Conservation (phyloP, 2,329 filamentous ascomycete genomes). For the Endoconidiophora laricicola region DNA sequence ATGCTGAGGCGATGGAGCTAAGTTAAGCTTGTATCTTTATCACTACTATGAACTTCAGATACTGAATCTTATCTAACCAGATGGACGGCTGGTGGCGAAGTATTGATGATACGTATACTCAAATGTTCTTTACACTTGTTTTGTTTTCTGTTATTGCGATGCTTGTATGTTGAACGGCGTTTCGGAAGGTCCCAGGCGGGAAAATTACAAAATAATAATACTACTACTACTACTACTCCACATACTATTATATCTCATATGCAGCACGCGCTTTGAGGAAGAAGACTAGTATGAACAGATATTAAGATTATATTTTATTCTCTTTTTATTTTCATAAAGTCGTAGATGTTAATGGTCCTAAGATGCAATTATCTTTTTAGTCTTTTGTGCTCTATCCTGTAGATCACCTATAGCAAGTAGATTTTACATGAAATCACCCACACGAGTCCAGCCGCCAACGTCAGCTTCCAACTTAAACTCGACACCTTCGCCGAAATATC, state of each 20-base stretch:
- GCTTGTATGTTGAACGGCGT: slow-evolving; percentile 11
- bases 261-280: background rate
- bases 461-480: slow-evolving; percentile 51
- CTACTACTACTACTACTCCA: background rate
- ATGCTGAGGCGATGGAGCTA: slow-evolving; percentile 35
- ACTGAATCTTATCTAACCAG: background rate
- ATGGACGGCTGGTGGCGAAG: too few relatives aligned
- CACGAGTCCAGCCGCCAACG: slow-evolving; percentile 35
- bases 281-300: background rate
- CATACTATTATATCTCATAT: too few relatives aligned
- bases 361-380: background rate
- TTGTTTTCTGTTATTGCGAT: slow-evolving; percentile 6
- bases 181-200: slow-evolving; percentile 11
- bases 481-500: slow-evolving; percentile 83
- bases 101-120: slow-evolving; percentile 1
- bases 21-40: slow-evolving; percentile 19
- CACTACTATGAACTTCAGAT: background rate
- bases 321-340: background rate
- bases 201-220: slow-evolving; percentile 13
- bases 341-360: background rate
- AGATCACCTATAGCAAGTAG: too few relatives aligned
- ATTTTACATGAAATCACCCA: slow-evolving; percentile 31
- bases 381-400: background rate
- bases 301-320: background rate
- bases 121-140: slow-evolving; percentile 3